Evolutionary conservation across 495 filamentous ascomycete species (phyloP).

Genomic region (Penicillium canariense): DNA sequence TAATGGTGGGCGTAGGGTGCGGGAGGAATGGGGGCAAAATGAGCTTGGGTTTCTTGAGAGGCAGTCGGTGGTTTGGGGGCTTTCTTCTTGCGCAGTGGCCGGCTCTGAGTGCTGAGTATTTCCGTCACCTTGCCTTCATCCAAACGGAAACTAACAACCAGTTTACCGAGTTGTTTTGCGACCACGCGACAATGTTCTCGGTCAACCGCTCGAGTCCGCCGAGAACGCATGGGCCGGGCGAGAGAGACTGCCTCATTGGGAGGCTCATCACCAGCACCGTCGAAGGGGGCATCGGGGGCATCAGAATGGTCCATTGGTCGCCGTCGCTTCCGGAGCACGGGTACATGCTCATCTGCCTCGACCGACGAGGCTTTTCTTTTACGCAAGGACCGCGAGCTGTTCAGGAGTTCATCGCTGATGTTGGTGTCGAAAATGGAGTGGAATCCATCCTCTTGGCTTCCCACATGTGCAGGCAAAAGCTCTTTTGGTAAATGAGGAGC

Average conservation of each 20-base stretch:
- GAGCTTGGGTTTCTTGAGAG: slow-evolving; percentile 37
- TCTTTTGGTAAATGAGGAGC: slow-evolving; percentile 64
- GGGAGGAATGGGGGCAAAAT: slow-evolving; percentile 46
- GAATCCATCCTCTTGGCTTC: slow-evolving; percentile 68
- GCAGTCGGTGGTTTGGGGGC: slow-evolving; percentile 35
- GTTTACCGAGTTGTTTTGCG: slow-evolving; percentile 37
- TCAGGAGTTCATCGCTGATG: slow-evolving; percentile 76
- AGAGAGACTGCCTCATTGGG: slow-evolving; percentile 22
- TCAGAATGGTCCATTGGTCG: slow-evolving; percentile 35
- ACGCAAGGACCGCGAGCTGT: slow-evolving; percentile 79
- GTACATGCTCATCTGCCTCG: slow-evolving; percentile 51
- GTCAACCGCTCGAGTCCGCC: slow-evolving; percentile 35
- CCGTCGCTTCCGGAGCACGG: slow-evolving; percentile 46
- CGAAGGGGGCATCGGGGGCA: slow-evolving; percentile 18
- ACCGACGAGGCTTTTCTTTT: slow-evolving; percentile 73
- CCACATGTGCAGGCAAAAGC: slow-evolving; percentile 70
- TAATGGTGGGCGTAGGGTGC: slow-evolving; percentile 63
- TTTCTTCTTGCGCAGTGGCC: slow-evolving; percentile 36
- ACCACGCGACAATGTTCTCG: slow-evolving; percentile 40
- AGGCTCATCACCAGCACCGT: slow-evolving; percentile 16
- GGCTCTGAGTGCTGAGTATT: slow-evolving; percentile 48
- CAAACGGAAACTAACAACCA: slow-evolving; percentile 60
- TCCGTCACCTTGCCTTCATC: slow-evolving; percentile 55
- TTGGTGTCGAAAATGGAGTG: slow-evolving; percentile 80
- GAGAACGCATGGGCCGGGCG: slow-evolving; percentile 32